Evolutionary conservation across 2,329 filamentous ascomycete species (phyloP), one percentile per base, ranked within the genome.

Genomic region (Thielaviopsis musarum): DNA sequence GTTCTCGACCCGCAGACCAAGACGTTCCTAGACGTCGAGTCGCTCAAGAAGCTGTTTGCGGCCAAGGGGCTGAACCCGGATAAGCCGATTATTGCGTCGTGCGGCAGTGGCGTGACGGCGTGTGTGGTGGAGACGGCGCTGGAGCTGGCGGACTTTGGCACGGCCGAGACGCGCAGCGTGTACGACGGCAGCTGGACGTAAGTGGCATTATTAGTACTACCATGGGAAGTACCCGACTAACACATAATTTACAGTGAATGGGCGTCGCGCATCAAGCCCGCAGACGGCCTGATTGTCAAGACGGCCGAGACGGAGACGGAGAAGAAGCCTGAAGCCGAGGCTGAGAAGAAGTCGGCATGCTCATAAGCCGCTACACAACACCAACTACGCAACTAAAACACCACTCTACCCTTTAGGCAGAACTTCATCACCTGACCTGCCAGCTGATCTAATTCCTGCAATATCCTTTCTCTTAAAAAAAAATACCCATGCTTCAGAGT

Each of bases 161-260:
- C 80, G 3, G 72, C 79, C 0, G 78, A 83, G 62, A 80, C 80
- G 59, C 81, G 88, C 65, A 84, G 80, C 68, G 77, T 98, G 22
- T 98, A 98, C 67, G 93, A 98, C 70, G 93, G 93, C 54, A 95
- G 91, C 71, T 98, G 93, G 93, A 97, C 93, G 80, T 95, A 76
- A 83, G 87, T 85, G 10, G 7, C 30, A 24, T 48, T 13, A 19
- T 17, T 24, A 21, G 30, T 5, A 51, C 52, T 57, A 57, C 34
- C 24, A 26, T 26, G 3, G 6, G 24, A 54, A 41, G 38, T 72
- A 66, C 6, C 30, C 10, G 30, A 73, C 67, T 58, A 52, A 60
- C 49, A 15, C 45, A 30, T 49, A 2, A 34, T 60, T 17, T 62
- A 38, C 60, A 84, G 81, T 24, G 81, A 83, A 72, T 87, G 83